A percentile compares a stretch with the other conserved stretches of the same genome.
These are phyloP conservation scores for Bremia lactucae DNA, from an alignment of 352 stramenopile species.

Conservation along the genomic window DNA sequence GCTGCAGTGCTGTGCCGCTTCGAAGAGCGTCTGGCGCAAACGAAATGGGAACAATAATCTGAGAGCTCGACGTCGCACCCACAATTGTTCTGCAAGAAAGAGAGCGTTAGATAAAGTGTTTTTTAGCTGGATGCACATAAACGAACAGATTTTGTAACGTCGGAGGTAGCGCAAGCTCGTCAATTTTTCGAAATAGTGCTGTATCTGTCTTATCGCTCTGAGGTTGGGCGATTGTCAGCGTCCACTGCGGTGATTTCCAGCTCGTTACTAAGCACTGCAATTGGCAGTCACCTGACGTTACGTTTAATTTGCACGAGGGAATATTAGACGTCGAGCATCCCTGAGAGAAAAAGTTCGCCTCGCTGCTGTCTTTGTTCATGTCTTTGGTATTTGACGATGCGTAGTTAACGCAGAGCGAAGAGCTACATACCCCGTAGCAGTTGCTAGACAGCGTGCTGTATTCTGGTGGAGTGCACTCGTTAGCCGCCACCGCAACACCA, in stretches of 20 bases:
- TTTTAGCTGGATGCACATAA: background rate
- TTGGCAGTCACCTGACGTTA: constrained; percentile 36
- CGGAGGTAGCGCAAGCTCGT: constrained; percentile 36
- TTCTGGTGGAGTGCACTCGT: constrained; percentile 24
- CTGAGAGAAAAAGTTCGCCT: constrained; percentile 53
- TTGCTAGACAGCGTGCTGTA: constrained; percentile 49
- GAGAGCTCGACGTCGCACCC: constrained; percentile 35
- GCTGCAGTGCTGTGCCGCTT: constrained; percentile 29
- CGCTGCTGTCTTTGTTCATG: constrained; percentile 20
- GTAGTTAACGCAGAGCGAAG: constrained; percentile 56
- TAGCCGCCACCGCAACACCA: background rate
- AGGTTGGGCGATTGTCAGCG: constrained; percentile 44
- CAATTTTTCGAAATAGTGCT: constrained; percentile 42
- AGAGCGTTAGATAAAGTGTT: constrained; percentile 3
- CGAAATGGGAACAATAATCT: constrained; percentile 40
- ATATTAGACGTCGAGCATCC: constrained; percentile 43
- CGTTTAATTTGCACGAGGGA: constrained; percentile 36
- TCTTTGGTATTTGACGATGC: constrained; percentile 20
- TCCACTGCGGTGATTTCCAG: constrained; percentile 27
- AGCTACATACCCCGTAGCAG: constrained; percentile 43
- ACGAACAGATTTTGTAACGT: constrained; percentile 52
- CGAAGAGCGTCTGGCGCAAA: constrained; percentile 44
- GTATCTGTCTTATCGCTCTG: constrained; percentile 57
- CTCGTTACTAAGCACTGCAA: constrained; percentile 50
- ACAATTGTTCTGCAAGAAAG: constrained; percentile 37